Evolutionary conservation across 805 yeast genomes (phyloP).

Genomic region (Cyberlindnera japonica): DNA sequence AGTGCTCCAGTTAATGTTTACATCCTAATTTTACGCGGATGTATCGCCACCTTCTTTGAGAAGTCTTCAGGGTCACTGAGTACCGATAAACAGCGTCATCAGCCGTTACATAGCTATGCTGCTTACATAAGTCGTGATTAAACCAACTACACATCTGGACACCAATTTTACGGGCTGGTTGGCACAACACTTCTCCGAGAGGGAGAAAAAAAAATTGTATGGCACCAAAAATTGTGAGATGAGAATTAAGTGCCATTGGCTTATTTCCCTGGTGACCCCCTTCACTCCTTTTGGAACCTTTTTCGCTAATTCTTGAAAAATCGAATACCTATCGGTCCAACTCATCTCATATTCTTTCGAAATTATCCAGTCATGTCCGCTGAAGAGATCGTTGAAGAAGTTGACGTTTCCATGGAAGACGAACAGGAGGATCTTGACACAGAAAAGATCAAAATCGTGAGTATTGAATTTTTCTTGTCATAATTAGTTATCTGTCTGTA

Average conservation of each 20-base stretch:
- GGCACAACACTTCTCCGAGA: background rate
- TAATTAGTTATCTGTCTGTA: background rate
- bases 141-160: too few relatives aligned
- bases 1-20: too few relatives aligned
- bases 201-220: slow-evolving; percentile 8
- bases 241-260: background rate
- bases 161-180: background rate
- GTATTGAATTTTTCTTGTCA: background rate
- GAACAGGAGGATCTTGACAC: slow-evolving; percentile 25
- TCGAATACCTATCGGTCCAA: background rate
- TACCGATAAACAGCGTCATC: too few relatives aligned
- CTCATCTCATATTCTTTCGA: too few relatives aligned
- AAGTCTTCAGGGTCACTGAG: too few relatives aligned
- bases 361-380: slow-evolving; percentile 23
- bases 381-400: slow-evolving; percentile 23
- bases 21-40: too few relatives aligned
- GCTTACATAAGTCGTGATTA: too few relatives aligned
- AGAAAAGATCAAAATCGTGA: slow-evolving; percentile 25
- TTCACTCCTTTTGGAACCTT: background rate
- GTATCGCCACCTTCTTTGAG: too few relatives aligned
- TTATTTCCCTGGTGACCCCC: background rate
- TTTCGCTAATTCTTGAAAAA: background rate
- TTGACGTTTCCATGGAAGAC: slow-evolving; percentile 28
- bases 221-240: slow-evolving; percentile 4
- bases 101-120: too few relatives aligned